Conservation (phyloP, 208 protist genomes). For the Cochliopodium minus region DNA sequence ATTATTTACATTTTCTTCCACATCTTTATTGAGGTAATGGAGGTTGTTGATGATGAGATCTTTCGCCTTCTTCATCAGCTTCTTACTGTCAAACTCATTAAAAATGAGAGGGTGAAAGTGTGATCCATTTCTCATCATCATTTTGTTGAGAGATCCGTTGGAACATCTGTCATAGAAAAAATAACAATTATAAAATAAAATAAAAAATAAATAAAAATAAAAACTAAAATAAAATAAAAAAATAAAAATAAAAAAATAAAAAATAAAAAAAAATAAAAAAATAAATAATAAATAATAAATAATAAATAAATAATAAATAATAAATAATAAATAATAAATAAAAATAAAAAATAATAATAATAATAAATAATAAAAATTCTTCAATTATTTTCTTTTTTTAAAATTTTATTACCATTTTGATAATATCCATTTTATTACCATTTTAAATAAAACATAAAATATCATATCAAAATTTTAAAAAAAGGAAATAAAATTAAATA, state of each 20-base stretch:
- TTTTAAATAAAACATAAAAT: not conserved
- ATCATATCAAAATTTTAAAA: not conserved
- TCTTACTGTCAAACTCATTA: too few relatives aligned
- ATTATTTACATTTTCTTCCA: too few relatives aligned
- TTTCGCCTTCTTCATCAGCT: too few relatives aligned
- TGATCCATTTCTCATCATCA: too few relatives aligned
- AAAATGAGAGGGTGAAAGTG: too few relatives aligned
- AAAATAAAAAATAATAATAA: constrained; percentile 1
- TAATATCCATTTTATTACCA: not conserved
- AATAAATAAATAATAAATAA: constrained; percentile 7
- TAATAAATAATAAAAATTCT: constrained; percentile 10
- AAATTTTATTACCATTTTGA: not conserved
- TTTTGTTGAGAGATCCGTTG: too few relatives aligned
- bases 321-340: constrained; percentile 1
- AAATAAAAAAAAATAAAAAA: not conserved
- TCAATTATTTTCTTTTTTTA: not conserved
- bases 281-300: not conserved
- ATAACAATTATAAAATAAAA: not conserved
- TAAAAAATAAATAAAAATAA: constrained; percentile 4
- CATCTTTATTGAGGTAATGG: too few relatives aligned
- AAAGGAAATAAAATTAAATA: constrained; percentile 2
- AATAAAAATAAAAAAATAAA: constrained; percentile 3
- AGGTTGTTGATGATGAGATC: too few relatives aligned
- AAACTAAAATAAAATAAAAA: constrained; percentile 2
- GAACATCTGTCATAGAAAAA: too few relatives aligned